Conservation (phyloP, 495 filamentous ascomycete species). For the Viridothelium virens region DNA sequence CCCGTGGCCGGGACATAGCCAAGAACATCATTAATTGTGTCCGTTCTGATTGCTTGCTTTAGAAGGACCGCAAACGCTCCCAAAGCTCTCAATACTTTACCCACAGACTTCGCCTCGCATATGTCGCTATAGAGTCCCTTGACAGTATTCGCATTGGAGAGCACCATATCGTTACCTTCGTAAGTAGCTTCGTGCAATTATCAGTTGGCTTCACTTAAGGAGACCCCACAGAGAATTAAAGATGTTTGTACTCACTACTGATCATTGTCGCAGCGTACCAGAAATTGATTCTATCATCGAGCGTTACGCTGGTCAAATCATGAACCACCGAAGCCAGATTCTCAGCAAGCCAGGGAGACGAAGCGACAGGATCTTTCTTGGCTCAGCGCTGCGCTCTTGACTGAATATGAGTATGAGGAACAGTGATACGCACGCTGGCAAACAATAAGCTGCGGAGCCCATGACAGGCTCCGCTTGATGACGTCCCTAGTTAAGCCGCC, state of each 20-base stretch:
- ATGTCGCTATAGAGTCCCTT: not conserved
- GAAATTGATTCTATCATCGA: not conserved
- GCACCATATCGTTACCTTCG: not conserved
- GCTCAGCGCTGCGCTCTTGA: not conserved
- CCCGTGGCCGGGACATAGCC: not conserved
- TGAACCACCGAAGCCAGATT: not conserved
- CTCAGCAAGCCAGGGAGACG: not conserved
- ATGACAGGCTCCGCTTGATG: not conserved
- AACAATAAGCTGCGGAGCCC: not conserved
- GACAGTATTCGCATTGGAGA: not conserved
- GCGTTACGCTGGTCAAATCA: not conserved
- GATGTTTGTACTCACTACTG: not conserved
- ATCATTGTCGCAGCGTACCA: conserved; percentile 9
- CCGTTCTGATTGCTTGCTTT: not conserved
- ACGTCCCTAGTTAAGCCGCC: not conserved
- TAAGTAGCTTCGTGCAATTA: not conserved
- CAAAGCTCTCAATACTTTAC: not conserved
- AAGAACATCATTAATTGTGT: not conserved
- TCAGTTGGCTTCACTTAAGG: not conserved
- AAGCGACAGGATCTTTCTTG: not conserved
- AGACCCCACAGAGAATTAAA: too few relatives aligned
- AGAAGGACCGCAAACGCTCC: not conserved
- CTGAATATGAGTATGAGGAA: not conserved
- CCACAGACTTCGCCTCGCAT: not conserved
- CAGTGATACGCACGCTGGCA: not conserved